Evolutionary conservation across 371 early-diverging fungal species (phyloP).

Genomic region (Haplosporangium sp.): DNA sequence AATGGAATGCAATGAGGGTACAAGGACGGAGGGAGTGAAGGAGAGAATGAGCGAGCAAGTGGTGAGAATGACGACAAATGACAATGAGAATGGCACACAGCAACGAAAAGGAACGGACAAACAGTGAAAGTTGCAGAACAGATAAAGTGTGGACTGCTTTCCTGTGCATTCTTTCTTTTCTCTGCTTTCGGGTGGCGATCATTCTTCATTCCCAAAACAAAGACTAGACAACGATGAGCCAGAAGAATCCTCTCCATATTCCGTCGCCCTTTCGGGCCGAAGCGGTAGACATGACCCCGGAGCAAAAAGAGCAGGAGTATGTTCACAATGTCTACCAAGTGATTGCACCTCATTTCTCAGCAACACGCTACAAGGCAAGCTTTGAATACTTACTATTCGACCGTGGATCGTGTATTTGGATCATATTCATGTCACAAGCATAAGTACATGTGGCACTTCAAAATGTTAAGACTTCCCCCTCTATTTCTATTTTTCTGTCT

Average conservation of each 20-base stretch:
- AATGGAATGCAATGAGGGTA: neutral
- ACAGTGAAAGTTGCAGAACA: neutral
- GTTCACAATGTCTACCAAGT: conserved; percentile 94
- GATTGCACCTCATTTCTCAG: conserved; percentile 94
- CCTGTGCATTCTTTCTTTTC: neutral
- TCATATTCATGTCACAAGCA: neutral
- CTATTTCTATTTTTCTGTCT: neutral
- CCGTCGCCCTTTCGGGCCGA: conserved; percentile 53
- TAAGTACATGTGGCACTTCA: neutral
- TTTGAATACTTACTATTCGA: neutral
- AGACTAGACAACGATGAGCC: conserved; percentile 14
- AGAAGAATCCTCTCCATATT: conserved; percentile 68
- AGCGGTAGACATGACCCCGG: conserved; percentile 60
- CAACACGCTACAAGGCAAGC: conserved; percentile 93
- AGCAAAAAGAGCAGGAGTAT: conserved; percentile 76
- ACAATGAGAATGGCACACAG: neutral
- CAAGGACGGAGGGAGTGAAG: neutral
- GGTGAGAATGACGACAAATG: neutral
- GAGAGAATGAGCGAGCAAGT: neutral
- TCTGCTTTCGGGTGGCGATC: neutral
- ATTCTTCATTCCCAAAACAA: neutral
- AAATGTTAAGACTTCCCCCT: neutral
- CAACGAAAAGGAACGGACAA: neutral
- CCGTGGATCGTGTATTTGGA: no score
- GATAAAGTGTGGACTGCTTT: conserved; percentile 7